A percentile compares a stretch with the other conserved stretches of the same genome.
These are phyloP conservation scores for Debaryomycetaceae sp. DNA, from an alignment of 1,139 yeast species.

Conservation along the genomic window DNA sequence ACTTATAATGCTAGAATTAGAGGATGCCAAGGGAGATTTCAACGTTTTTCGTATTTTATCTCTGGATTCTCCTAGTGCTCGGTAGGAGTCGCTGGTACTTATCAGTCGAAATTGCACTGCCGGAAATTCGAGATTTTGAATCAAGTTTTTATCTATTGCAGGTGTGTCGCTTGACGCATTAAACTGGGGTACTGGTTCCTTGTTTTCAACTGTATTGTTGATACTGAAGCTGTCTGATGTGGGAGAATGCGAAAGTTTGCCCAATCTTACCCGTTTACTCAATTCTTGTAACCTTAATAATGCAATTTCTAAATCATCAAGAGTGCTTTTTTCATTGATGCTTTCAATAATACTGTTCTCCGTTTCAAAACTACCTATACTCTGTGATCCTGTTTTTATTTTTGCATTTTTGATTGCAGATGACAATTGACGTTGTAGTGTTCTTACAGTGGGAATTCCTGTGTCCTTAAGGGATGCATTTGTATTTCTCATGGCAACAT, in stretches of 20 bases:
- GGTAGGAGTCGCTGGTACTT: too few relatives aligned
- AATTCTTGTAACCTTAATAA: slow-evolving; percentile 28
- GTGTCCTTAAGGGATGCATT: slow-evolving; percentile 7
- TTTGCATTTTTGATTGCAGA: slow-evolving; percentile 32
- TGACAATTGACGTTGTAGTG: slow-evolving; percentile 36
- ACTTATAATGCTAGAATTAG: neutral
- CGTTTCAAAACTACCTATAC: slow-evolving; percentile 1
- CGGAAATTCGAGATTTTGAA: too few relatives aligned
- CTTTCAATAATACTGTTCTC: slow-evolving; percentile 6
- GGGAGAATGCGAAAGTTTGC: slow-evolving; percentile 20
- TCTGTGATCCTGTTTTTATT: slow-evolving; percentile 8
- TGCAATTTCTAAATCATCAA: slow-evolving; percentile 28
- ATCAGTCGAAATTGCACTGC: too few relatives aligned
- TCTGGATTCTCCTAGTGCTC: neutral
- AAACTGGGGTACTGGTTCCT: too few relatives aligned
- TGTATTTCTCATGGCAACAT: slow-evolving; percentile 17
- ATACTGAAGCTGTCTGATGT: too few relatives aligned
- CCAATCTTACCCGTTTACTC: slow-evolving; percentile 30
- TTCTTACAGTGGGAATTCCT: slow-evolving; percentile 33
- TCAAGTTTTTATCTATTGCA: too few relatives aligned
- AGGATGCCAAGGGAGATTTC: neutral
- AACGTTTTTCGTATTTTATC: neutral
- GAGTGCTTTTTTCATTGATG: slow-evolving; percentile 17
- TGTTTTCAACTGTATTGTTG: too few relatives aligned
- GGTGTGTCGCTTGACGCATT: too few relatives aligned